Evolutionary conservation across 176 grass and related monocot species (phyloP), one percentile per base, ranked within the genome.

Genomic region (Canna indica): DNA sequence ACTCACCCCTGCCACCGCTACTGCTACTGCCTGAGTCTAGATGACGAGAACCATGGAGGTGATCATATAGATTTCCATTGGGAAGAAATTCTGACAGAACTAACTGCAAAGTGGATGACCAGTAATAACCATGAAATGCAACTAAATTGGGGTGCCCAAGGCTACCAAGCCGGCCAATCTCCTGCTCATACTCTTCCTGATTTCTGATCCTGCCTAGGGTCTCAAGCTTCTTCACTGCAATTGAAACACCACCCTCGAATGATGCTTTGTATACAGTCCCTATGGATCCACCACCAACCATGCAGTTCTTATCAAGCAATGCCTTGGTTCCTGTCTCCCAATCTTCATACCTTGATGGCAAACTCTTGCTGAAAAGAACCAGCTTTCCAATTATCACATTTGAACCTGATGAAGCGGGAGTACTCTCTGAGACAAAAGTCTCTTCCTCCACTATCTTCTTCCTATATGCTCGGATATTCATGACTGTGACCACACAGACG

Each of bases 181-280:
- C 89, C 64, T 99, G 86, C 82, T 99, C 94, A 50, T 93, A 99
- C 65, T 99, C 89, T 35, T 99, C 94, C 75, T 99, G 94, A 66
- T 38, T 81, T 64, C 70, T 73, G 53, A 99, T 68, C 54, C 87
- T 86, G 67, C 90, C 94, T 1, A 99, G 77, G 17, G 89, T 93
- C 60, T 93, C 94, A 53, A 99, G 45, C 75, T 90, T 93, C 76
- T 99, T 99, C 68, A 99, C 94, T 13, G 94, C 94, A 30, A 93
- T 99, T 75, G 82, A 87, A 61, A 88, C 44, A 32, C 89, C 84
- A 10, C 77, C 85, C 81, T 99, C 94, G 56, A 99, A 90, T 18
- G 74, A 90, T 50, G 89, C 94, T 80, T 90, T 99, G 75, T 90
- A 99, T 63, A 99, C 89, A 0, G 94, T 88, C 26, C 94, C 94